phyloP scores from a whole-genome alignment of 108 stramenopile species.

The Pseudonitzschia multistriata region DNA sequence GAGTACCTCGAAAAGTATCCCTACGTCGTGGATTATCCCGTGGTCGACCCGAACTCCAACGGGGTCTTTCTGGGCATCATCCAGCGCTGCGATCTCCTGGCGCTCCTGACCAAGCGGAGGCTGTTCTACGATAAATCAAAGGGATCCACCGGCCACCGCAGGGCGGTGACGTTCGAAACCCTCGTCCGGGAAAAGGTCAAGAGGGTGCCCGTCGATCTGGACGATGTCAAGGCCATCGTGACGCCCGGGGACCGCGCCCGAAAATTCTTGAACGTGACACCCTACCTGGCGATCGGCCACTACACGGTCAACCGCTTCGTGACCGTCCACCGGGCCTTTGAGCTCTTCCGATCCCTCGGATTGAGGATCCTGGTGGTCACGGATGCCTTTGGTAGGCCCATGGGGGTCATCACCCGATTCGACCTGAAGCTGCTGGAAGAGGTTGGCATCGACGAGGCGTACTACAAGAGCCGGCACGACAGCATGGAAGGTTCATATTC shows the following conservation, averaged over 20 bases:
- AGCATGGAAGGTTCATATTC: too few relatives aligned
- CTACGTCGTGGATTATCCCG: background rate
- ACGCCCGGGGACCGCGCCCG: background rate
- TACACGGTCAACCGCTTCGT: background rate
- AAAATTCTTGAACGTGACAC: background rate
- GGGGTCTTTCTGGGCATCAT: background rate
- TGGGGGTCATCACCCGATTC: background rate
- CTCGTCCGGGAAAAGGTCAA: background rate
- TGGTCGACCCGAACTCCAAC: background rate
- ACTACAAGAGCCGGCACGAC: background rate
- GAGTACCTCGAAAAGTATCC: background rate
- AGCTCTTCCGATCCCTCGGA: constrained; percentile 1
- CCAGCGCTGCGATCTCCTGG: background rate
- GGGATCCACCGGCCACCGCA: background rate
- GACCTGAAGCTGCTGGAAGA: background rate
- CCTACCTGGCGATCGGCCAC: background rate
- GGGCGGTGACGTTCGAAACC: background rate
- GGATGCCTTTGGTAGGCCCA: background rate
- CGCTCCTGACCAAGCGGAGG: background rate
- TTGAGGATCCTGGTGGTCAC: background rate
- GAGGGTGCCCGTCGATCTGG: background rate
- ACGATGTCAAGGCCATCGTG: background rate
- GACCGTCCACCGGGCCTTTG: background rate
- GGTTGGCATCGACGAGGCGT: background rate
- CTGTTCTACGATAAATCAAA: background rate